Base-by-base conservation (phyloP, 164 flowering plant genomes). In the Hamamelis virginiana region DNA sequence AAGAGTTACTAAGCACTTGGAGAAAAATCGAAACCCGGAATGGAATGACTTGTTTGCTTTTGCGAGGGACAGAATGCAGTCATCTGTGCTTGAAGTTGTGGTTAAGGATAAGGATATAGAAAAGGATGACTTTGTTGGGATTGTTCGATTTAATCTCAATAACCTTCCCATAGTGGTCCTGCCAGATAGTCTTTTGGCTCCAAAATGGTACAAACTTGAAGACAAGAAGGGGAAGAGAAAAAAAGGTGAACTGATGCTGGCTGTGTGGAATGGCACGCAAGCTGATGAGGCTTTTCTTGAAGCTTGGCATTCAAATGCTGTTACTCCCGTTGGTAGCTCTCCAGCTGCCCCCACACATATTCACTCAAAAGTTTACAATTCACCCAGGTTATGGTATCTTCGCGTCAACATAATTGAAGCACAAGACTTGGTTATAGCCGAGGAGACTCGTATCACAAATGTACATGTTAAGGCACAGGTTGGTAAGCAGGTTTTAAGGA, bases 1-100 rank as follows among this genome's bases (percentile, higher is more conserved):
- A 75, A 90, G 89, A 15, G 75, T 43, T 3, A 87, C 94, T 9
- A 74, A 46, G 72, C 80, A 89, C 59, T 84, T 76, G 64, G 88
- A 80, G 73, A 87, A 85, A 65, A 84, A 64, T 13, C 62, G 70
- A 26, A 80, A 75, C 64, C 93, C 93, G 0, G 88, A 81, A 27
- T 89, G 94, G 91, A 85, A 87, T 75, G 72, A 85, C 38, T 88
- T 89, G 52, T 87, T 88, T 73, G 86, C 92, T 59, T 85, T 86
- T 65, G 65, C 89, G 3, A 81, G 71, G 51, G 86, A 82, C 8
- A 73, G 76, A 38, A 19, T 82, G 18, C 93, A 86, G 72, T 65
- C 93, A 13, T 72, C 83, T 19, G 72, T 76, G 8, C 66, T 89
- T 41, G 91, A 89, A 43, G 87, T 89, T 62, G 62, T 69, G 12